Evolutionary conservation across 257 asterid species (phyloP).

Genomic region (Lycium barbarum): DNA sequence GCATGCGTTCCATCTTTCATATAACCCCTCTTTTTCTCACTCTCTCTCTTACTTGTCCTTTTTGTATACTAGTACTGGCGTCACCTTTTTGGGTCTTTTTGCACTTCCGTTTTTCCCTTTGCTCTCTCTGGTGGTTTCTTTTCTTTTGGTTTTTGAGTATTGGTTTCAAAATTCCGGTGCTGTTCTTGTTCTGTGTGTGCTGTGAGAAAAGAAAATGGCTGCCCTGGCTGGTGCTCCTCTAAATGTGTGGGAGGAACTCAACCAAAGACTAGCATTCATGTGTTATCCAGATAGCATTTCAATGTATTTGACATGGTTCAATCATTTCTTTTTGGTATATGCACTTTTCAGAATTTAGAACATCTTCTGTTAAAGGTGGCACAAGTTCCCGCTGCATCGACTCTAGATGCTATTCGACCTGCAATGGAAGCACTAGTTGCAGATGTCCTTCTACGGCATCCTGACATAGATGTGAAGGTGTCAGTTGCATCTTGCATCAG

Average conservation of each 20-base stretch:
- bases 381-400: slow-evolving; percentile 35
- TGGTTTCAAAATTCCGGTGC: background rate
- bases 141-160: background rate
- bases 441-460: slow-evolving; percentile 37
- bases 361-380: slow-evolving; percentile 30
- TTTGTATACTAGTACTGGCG: background rate
- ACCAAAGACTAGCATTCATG: slow-evolving; percentile 19
- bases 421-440: slow-evolving; percentile 36
- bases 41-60: background rate
- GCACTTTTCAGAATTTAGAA: slow-evolving; percentile 35
- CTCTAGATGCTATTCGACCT: slow-evolving; percentile 35
- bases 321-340: background rate
- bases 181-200: slow-evolving; percentile 11
- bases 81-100: background rate
- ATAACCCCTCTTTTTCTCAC: background rate
- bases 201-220: slow-evolving; percentile 25
- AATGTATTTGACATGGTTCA: slow-evolving; percentile 4
- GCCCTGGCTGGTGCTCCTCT: background rate
- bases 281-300: background rate
- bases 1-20: slow-evolving; percentile 34
- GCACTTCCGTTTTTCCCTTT: background rate
- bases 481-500: slow-evolving; percentile 44
- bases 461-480: slow-evolving; percentile 38
- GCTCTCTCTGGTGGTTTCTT: background rate
- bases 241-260: background rate